Conservation (phyloP, 371 early-diverging fungal genomes). For the Cokeromyces recurvatus region DNA sequence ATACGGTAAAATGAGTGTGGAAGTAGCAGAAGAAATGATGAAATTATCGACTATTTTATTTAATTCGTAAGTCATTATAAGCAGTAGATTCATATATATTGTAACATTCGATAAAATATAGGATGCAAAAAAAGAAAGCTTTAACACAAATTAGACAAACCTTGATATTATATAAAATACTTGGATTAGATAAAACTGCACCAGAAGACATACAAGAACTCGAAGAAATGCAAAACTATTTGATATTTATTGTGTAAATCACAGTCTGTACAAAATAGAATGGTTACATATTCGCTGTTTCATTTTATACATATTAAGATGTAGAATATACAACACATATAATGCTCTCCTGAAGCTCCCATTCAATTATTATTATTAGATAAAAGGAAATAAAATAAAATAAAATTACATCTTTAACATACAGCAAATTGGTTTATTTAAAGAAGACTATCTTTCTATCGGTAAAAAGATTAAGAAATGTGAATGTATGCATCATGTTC, state of each 20-base stretch:
- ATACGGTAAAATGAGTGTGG: constrained; percentile 23
- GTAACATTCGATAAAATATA: not conserved
- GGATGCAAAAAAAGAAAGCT: constrained; percentile 7
- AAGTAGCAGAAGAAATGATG: constrained; percentile 29
- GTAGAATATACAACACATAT: too few relatives aligned
- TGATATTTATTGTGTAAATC: constrained; percentile 2
- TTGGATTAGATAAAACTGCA: constrained; percentile 11
- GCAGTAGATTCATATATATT: not conserved
- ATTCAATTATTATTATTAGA: too few relatives aligned
- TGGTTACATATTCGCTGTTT: too few relatives aligned
- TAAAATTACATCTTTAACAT: too few relatives aligned
- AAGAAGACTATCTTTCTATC: too few relatives aligned
- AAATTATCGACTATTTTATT: constrained; percentile 24
- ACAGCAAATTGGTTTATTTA: too few relatives aligned
- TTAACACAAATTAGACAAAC: constrained; percentile 9
- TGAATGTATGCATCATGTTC: too few relatives aligned
- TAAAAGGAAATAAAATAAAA: too few relatives aligned
- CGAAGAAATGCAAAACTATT: constrained; percentile 7
- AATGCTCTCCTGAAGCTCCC: too few relatives aligned
- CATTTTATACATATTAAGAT: too few relatives aligned
- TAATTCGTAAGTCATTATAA: constrained; percentile 17
- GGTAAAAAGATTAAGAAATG: too few relatives aligned
- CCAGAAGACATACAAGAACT: constrained; percentile 22
- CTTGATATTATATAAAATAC: constrained; percentile 6
- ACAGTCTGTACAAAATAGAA: too few relatives aligned